Conservation (phyloP, 805 yeast species). For the Wickerhamomyces pijperi region DNA sequence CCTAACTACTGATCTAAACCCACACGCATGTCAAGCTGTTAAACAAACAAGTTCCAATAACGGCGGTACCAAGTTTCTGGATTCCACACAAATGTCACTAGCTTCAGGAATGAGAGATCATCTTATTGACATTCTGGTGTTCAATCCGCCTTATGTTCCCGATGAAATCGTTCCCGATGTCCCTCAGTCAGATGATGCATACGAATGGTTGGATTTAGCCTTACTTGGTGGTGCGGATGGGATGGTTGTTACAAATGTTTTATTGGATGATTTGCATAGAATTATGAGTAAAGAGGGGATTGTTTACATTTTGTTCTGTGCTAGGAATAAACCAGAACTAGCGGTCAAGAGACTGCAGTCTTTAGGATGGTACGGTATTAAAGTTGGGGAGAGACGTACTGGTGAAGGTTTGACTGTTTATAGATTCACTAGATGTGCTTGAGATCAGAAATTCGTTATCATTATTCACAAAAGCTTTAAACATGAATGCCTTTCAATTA, state of each 20-base stretch:
- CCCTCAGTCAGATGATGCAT: conserved; percentile 35
- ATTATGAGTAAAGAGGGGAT: conserved; percentile 51
- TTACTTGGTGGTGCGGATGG: conserved; percentile 85
- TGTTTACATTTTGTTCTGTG: conserved; percentile 87
- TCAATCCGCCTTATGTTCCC: conserved; percentile 97
- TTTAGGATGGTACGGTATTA: conserved; percentile 41
- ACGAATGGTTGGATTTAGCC: conserved; percentile 81
- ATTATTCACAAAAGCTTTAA: no score
- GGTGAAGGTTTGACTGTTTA: conserved; percentile 83
- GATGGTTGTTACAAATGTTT: conserved; percentile 68
- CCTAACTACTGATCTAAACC: conserved; percentile 72
- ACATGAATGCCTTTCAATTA: no score
- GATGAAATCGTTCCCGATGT: conserved; percentile 59
- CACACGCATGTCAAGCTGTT: conserved; percentile 56
- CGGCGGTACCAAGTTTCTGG: conserved; percentile 24
- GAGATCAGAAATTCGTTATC: no score
- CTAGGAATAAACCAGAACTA: conserved; percentile 68
- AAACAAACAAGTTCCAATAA: conserved; percentile 30
- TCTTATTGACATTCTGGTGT: conserved; percentile 61
- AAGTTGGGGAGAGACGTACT: conserved; percentile 63
- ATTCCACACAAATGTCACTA: conserved; percentile 46
- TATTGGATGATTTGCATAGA: conserved; percentile 42
- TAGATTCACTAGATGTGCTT: conserved; percentile 29
- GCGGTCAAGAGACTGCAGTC: conserved; percentile 39
- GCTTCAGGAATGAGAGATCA: conserved; percentile 34